Evolutionary conservation across 1,139 yeast genomes (phyloP).

Genomic region (Blastobotrys proliferans): DNA sequence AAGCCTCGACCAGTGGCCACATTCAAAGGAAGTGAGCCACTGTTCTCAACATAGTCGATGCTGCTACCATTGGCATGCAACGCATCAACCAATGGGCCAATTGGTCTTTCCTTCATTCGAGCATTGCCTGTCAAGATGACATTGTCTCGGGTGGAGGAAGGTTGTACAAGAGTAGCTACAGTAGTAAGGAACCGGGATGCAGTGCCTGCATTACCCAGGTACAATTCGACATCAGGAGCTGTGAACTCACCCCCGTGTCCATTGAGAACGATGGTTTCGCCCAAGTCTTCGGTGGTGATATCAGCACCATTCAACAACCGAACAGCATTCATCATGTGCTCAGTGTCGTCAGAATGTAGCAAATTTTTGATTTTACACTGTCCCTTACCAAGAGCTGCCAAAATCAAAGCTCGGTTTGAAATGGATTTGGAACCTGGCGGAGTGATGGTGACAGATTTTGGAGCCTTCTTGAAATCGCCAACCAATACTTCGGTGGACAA

Average conservation of each 20-base stretch:
- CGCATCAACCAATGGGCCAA: slow-evolving; percentile 94
- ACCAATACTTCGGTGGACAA: slow-evolving; percentile 79
- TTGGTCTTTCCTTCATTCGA: slow-evolving; percentile 97
- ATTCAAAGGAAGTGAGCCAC: slow-evolving; percentile 83
- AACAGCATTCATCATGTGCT: slow-evolving; percentile 90
- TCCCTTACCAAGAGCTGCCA: slow-evolving; percentile 90
- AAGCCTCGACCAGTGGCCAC: slow-evolving; percentile 68
- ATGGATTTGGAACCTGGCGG: slow-evolving; percentile 99
- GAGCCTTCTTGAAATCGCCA: slow-evolving; percentile 42
- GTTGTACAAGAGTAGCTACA: slow-evolving; percentile 73
- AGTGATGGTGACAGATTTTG: slow-evolving; percentile 47
- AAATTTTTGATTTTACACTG: slow-evolving; percentile 77
- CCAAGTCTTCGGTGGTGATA: slow-evolving; percentile 71
- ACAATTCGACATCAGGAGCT: slow-evolving; percentile 58
- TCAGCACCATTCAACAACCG: slow-evolving; percentile 74
- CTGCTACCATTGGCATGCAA: slow-evolving; percentile 72
- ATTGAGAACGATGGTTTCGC: slow-evolving; percentile 78
- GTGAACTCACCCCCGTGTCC: slow-evolving; percentile 81
- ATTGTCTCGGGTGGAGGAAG: slow-evolving; percentile 40
- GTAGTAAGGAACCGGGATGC: slow-evolving; percentile 93
- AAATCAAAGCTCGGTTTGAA: slow-evolving; percentile 86
- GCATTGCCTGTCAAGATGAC: slow-evolving; percentile 87
- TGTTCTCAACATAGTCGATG: slow-evolving; percentile 63
- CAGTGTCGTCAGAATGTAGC: slow-evolving; percentile 92
- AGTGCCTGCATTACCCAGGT: slow-evolving; percentile 97